Conservation (phyloP, 495 filamentous ascomycete genomes). For the Penicillium diatomitis region DNA sequence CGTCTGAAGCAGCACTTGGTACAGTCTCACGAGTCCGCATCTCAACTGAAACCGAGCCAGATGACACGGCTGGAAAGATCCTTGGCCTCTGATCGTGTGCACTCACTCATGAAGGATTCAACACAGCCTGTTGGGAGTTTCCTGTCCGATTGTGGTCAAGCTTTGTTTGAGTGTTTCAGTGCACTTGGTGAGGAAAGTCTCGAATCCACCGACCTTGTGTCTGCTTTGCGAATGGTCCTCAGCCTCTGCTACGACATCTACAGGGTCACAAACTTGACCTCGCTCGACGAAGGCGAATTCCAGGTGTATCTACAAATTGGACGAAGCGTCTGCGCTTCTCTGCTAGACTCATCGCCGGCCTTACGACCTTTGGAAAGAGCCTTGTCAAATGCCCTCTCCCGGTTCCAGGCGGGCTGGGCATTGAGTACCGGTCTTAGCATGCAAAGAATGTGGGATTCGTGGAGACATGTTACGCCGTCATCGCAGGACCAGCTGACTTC, state of each 20-base stretch:
- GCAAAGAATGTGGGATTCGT: conserved; percentile 69
- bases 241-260: conserved; percentile 52
- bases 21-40: conserved; percentile 28
- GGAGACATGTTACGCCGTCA: conserved; percentile 55
- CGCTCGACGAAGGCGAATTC: conserved; percentile 46
- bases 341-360: conserved; percentile 14
- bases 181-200: conserved; percentile 19
- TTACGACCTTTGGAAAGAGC: conserved; percentile 25
- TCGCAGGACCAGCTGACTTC: conserved; percentile 41
- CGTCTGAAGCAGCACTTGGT: conserved; percentile 27
- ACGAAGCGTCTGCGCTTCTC: conserved; percentile 22
- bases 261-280: conserved; percentile 28
- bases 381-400: conserved; percentile 31
- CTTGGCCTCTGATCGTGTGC: conserved; percentile 45
- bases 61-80: conserved; percentile 66
- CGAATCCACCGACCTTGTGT: conserved; percentile 18
- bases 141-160: conserved; percentile 34
- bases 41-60: conserved; percentile 45
- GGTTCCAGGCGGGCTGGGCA: conserved; percentile 44
- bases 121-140: conserved; percentile 46
- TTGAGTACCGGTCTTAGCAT: conserved; percentile 71
- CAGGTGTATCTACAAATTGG: conserved; percentile 46
- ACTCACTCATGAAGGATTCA: conserved; percentile 54
- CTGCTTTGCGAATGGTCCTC: conserved; percentile 36
- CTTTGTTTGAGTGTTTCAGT: conserved; percentile 32